Evolutionary conservation across 257 asterid genomes (phyloP).

Genomic region (Penstemon davidsonii): DNA sequence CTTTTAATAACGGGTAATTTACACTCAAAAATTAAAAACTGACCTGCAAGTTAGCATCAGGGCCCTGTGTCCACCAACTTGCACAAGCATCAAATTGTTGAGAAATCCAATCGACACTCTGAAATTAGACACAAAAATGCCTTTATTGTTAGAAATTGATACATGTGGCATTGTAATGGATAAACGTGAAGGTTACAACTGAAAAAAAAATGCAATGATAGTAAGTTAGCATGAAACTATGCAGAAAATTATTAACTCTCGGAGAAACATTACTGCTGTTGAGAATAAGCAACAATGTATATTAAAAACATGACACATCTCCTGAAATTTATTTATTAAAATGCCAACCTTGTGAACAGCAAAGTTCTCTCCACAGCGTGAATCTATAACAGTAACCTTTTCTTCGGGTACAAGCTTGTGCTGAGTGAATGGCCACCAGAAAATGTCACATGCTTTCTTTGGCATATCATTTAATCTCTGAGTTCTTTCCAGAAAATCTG

Average conservation of each 20-base stretch:
- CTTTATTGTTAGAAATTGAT: constrained; percentile 6
- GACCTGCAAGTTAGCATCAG: constrained; percentile 90
- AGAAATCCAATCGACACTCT: constrained; percentile 50
- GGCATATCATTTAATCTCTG: constrained; percentile 69
- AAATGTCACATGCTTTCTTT: constrained; percentile 62
- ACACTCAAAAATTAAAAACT: constrained; percentile 37
- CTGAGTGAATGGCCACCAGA: constrained; percentile 99
- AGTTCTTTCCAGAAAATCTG: constrained; percentile 55
- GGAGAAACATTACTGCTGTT: constrained; percentile 6
- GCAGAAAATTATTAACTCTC: constrained; percentile 1
- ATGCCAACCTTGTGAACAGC: constrained; percentile 73
- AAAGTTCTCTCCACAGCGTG: constrained; percentile 96
- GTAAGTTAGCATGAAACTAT: neutral
- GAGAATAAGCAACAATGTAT: constrained; percentile 8
- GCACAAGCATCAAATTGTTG: constrained; percentile 98
- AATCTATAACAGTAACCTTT: constrained; percentile 88
- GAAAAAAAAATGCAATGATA: neutral
- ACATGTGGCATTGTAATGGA: constrained; percentile 14
- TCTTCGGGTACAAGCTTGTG: constrained; percentile 80
- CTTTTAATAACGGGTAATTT: neutral
- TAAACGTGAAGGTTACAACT: constrained; percentile 15
- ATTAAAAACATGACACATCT: neutral
- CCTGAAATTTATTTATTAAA: constrained; percentile 15
- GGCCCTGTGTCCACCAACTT: constrained; percentile 99
- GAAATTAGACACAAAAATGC: constrained; percentile 40